Base-by-base conservation (phyloP, 495 filamentous ascomycete genomes). In the Cladorrhinum samala region DNA sequence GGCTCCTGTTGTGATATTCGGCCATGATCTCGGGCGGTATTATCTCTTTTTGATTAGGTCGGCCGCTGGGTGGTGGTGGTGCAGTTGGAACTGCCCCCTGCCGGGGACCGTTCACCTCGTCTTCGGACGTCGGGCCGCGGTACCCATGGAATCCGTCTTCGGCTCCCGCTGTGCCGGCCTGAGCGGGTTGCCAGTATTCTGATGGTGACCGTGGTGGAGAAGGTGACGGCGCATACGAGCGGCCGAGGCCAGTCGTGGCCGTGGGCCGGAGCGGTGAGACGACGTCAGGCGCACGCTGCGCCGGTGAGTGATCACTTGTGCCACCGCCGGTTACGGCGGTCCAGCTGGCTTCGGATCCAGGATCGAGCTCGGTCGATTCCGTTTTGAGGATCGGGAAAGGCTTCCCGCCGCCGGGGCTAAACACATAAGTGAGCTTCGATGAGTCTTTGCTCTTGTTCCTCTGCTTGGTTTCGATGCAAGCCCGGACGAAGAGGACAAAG, bases 341-440 rank as follows among this genome's bases (percentile, higher is more conserved):
- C 27, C 27, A 33, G 5, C 27, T 11, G 11, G 27, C 27, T 11
- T 33, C 27, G 11, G 27, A 33, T 11, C 27, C 27, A 33, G 27
- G 6, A 33, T 5, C 27, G 5, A 5, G 6, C 27, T 5, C 6
- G 11, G 27, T 11, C 27, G 6, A 5, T 11, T 5, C 6, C 5
- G 27, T 36, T 9, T 18, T 36, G 3, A 71, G 68, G 65, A 25
- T 79, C 77, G 78, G 75, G 20, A 54, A 30, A 1, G 52, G 25
- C 16, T 17, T 27, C 18, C 52, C 52, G 30, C 43, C 45, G 19
- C 33, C 52, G 21, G 52, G 52, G 4, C 19, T 30, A 45, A 24
- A 54, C 43, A 54, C 44, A 37, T 51, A 51, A 2, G 24, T 14
- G 27, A 18, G 25, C 18, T 23, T 25, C 13, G 5, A 1, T 17